Base-by-base conservation (phyloP, 306 rosid species). In the Lithocarpus polystachyus region DNA sequence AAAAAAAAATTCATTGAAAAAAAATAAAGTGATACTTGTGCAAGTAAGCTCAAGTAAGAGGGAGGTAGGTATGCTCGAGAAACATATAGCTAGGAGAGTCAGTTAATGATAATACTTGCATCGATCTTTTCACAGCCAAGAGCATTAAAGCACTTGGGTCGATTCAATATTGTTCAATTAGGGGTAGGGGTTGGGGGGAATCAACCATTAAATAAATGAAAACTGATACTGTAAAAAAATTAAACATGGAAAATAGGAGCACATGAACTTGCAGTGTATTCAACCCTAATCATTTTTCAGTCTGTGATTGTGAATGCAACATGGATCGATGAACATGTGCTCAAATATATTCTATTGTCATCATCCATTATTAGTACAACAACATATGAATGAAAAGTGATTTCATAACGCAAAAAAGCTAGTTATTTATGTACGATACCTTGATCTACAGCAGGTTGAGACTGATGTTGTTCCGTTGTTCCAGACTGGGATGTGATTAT, bases 361-460 rank as follows among this genome's bases (percentile, higher is more conserved):
- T 33, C 71, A 65, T 31, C 71, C 15, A 65, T 65, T 33, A 31
- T 5, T 18, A 2, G 1, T 6, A 22, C 14, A 31, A 17, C 45
- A 65, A 55, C 51, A 65, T 6, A 5, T 59, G 75, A 61, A 53
- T 45, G 28, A 51, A 55, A 7, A 23, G 13, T 0, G 26, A 80
- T 29, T 22, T 26, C 53, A 51, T 57, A 62, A 48, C 53, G 53
- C 53, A 12, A 48, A 61, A 55, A 48, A 22, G 12, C 7, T 28
- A 1, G 35, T 48, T 9, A 81, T 26, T 61, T 56, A 56, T 73
- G n/a, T 31, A 7, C 23, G 40, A 40, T 74, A 91, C 97, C 93
- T 89, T 86, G 93, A 68, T 85, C 85, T 68, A 83, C 84, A 1
- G 43, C 15, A 2, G 87, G 82, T 52, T 87, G 92, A 14, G 87